These are phyloP conservation scores for Sequoia sempervirens DNA, from an alignment of 75 land plant genomes.

Conservation along the genomic window DNA sequence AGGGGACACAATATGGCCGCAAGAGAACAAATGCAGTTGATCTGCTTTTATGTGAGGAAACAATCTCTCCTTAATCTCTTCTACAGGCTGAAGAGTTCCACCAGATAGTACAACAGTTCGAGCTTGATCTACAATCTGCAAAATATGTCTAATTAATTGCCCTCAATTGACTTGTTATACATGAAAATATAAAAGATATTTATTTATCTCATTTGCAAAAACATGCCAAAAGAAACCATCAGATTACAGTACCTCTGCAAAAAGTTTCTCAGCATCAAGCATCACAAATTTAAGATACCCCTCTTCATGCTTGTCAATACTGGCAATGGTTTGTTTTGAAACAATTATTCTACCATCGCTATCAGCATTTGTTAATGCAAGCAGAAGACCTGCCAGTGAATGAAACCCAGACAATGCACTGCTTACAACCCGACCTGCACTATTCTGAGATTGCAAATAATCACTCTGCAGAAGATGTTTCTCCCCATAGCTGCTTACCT, in stretches of 20 bases:
- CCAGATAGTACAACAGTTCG: conserved; percentile 88
- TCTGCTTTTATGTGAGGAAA: conserved; percentile 63
- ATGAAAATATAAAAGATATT: neutral
- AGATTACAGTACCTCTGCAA: conserved; percentile 58
- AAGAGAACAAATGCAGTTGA: conserved; percentile 72
- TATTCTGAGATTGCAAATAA: conserved; percentile 8
- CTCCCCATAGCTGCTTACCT: conserved; percentile 89
- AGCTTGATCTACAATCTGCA: conserved; percentile 72
- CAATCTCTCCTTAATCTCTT: conserved; percentile 80
- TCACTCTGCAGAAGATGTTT: conserved; percentile 22
- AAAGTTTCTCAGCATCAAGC: conserved; percentile 87
- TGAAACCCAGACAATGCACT: conserved; percentile 64
- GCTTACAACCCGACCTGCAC: conserved; percentile 16
- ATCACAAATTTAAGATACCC: conserved; percentile 86
- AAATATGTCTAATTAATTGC: neutral
- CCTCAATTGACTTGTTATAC: neutral
- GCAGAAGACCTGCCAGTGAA: conserved; percentile 61
- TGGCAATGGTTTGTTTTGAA: conserved; percentile 20
- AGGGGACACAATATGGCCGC: conserved; percentile 88
- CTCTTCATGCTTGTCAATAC: conserved; percentile 25
- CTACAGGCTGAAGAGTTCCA: conserved; percentile 94
- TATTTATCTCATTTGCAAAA: neutral
- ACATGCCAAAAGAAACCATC: neutral
- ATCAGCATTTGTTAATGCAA: conserved; percentile 71
- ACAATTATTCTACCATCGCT: conserved; percentile 81